Percentiles rank a stretch among this genome's conserved stretches.
These are phyloP conservation scores for Tripidium arundinaceum DNA, from an alignment of 202 grass and related monocot species.

Conservation along the genomic window DNA sequence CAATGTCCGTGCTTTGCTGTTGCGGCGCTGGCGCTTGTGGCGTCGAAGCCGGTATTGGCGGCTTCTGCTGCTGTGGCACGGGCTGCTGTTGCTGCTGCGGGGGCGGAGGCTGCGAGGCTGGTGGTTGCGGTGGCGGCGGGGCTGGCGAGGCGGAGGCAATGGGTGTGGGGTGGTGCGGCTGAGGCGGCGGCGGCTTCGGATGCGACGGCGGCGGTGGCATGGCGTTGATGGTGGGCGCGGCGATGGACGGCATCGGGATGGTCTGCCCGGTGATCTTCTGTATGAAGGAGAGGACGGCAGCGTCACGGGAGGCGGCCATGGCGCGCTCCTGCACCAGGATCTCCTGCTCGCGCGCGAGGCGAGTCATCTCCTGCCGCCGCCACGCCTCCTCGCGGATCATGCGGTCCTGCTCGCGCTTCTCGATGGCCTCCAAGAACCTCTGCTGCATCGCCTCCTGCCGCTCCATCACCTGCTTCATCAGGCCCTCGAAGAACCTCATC, in stretches of 20 bases:
- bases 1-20: slow-evolving; percentile 46
- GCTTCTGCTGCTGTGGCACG: slow-evolving; percentile 24
- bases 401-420: slow-evolving; percentile 87
- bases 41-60: slow-evolving; percentile 8
- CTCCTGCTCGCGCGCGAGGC: slow-evolving; percentile 78
- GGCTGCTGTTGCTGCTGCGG: background rate
- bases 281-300: slow-evolving; percentile 78
- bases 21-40: slow-evolving; percentile 15
- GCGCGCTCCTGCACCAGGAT: slow-evolving; percentile 73
- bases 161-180: slow-evolving; percentile 25
- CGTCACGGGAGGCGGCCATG: slow-evolving; percentile 83
- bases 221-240: slow-evolving; percentile 36
- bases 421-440: slow-evolving; percentile 78
- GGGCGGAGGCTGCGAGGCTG: slow-evolving; percentile 11
- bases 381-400: slow-evolving; percentile 97
- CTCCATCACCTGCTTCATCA: slow-evolving; percentile 93
- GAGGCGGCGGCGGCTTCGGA: background rate
- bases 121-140: background rate
- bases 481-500: slow-evolving; percentile 86
- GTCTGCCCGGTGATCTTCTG: slow-evolving; percentile 91
- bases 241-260: slow-evolving; percentile 55
- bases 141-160: slow-evolving; percentile 23
- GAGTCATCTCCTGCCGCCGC: slow-evolving; percentile 85
- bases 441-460: slow-evolving; percentile 96
- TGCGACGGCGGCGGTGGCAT: slow-evolving; percentile 37